These are phyloP conservation scores for Pleurotus ostreatus DNA, from an alignment of 768 basidiomycete species.

Conservation along the genomic window DNA sequence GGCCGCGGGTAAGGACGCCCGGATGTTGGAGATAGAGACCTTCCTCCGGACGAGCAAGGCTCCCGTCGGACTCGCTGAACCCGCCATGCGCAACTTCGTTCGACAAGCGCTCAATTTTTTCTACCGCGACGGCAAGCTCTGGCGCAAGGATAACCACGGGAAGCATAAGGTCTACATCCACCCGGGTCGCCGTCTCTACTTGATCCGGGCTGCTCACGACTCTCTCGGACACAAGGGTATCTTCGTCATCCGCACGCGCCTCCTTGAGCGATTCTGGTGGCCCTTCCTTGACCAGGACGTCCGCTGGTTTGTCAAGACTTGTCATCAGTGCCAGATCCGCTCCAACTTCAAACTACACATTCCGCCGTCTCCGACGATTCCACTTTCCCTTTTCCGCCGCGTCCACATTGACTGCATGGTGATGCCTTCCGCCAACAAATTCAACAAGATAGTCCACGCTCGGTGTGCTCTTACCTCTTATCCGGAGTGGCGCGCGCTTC, in stretches of 20 bases:
- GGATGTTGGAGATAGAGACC: no score
- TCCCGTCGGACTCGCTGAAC: not conserved
- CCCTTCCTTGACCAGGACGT: conserved; percentile 20
- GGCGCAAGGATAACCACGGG: conserved; percentile 17
- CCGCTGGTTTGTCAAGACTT: conserved; percentile 20
- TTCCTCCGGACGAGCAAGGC: no score
- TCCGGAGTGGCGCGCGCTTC: no score
- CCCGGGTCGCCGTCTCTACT: conserved; percentile 7
- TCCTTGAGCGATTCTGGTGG: conserved; percentile 28
- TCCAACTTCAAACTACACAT: conserved; percentile 6
- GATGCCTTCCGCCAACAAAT: conserved; percentile 3
- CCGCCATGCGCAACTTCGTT: not conserved
- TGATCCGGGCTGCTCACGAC: conserved; percentile 21
- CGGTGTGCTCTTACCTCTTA: no score
- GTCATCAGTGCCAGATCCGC: conserved; percentile 24
- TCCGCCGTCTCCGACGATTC: conserved; percentile 15
- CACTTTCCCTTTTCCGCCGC: conserved; percentile 21
- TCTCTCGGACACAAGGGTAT: conserved; percentile 23
- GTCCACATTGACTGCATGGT: not conserved
- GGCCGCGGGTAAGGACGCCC: no score
- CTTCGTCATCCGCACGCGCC: conserved; percentile 14
- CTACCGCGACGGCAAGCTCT: conserved; percentile 12
- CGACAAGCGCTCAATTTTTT: not conserved
- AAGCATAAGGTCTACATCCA: conserved; percentile 20
- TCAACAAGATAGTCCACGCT: no score